Base-by-base conservation (phyloP, 2,329 filamentous ascomycete genomes). In the Gnomoniopsis sp. region DNA sequence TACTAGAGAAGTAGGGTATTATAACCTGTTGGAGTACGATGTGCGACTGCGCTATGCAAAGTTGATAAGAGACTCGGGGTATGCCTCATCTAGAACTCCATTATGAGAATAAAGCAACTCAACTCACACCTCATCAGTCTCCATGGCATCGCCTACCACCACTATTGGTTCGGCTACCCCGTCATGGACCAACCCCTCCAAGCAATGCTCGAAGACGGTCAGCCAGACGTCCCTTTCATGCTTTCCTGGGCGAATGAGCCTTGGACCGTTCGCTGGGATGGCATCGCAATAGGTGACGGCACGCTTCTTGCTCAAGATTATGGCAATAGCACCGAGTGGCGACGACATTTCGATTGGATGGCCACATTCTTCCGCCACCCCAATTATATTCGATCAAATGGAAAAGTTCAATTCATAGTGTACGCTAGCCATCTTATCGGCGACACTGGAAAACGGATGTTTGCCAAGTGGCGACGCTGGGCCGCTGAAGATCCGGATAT, bases 401-500 rank as follows among this genome's bases (percentile, higher is more conserved):
- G 58, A 47, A 54, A 52, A 23, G 57, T 62, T 3, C 61, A 62
- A 52, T 44, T 62, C 38, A 52, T 60, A 38, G 49, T 62, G 34
- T 60, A 62, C 61, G 55, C 60, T n/a, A 22, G 49, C 12, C 4
- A 10, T 4, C 46, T 55, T 34, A 56, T 60, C 30, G 53, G 55
- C 23, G 17, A 73, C 70, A 14, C 69, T 67, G 21, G 63, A 66
- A 19, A 74, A 67, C 58, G 63, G 10, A 63, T 61, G 15, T 56
- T 60, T 62, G 30, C 59, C 58, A 17, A 52, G 38, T 61, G 50
- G 50, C 55, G 59, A 19, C 23, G 36, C 26, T 61, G 59, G 59
- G 59, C 59, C 15, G 38, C 49, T 19, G 59, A 61, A 51, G 59
- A 55, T 17, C 49, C 34, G 15, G 52, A 26, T 19, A 47, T 61